Percentiles rank a stretch among this genome's conserved stretches.
Conservation (phyloP, 768 basidiomycete species). For the Kwoniella shandongensis region DNA sequence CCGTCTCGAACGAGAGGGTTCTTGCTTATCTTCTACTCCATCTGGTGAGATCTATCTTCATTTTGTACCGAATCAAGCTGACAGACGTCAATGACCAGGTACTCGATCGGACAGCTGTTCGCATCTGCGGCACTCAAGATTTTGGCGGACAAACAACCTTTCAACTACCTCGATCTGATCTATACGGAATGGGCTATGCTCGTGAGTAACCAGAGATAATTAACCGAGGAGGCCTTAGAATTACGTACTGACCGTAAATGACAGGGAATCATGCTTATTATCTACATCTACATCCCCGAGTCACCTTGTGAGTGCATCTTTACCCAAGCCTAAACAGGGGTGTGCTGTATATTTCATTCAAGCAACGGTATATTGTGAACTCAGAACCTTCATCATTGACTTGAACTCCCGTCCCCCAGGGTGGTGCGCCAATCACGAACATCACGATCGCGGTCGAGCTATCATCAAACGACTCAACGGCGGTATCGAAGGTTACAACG, state of each 20-base stretch:
- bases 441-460: conserved; percentile 28
- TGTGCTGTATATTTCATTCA: no score
- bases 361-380: no score
- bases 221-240: no score
- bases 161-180: conserved; percentile 31
- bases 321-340: no score
- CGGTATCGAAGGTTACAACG: conserved; percentile 36
- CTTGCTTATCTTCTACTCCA: conserved; percentile 26
- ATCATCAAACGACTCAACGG: conserved; percentile 34
- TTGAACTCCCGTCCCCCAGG: no score
- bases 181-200: conserved; percentile 41
- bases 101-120: conserved; percentile 33
- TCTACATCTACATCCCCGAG: conserved; percentile 25
- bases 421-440: conserved; percentile 34
- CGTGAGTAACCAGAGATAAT: no score
- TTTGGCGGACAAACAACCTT: conserved; percentile 20
- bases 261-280: conserved; percentile 19
- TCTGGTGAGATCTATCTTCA: conserved; percentile 20
- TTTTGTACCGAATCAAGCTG: background rate
- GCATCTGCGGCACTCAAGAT: conserved; percentile 35
- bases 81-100: conserved; percentile 10
- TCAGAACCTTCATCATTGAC: no score
- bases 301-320: no score
- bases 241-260: no score
- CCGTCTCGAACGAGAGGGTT: conserved; percentile 34